phyloP scores from a whole-genome alignment of 345 rosid species.

The Reutealis trisperma region DNA sequence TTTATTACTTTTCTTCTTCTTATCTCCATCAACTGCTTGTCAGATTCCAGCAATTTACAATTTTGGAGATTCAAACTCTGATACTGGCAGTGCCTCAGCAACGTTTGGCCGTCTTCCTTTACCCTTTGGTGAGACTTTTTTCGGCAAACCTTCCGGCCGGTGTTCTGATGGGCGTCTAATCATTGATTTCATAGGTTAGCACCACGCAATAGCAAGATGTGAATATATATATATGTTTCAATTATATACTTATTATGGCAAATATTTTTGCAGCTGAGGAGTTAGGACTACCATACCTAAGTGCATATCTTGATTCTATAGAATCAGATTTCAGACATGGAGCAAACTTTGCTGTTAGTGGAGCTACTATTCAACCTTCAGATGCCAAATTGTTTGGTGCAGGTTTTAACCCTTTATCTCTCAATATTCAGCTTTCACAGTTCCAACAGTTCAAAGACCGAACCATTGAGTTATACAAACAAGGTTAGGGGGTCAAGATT shows the following conservation, averaged over 20 bases:
- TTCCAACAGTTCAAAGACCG: slow-evolving; percentile 5
- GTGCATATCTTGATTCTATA: slow-evolving; percentile 58
- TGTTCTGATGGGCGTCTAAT: slow-evolving; percentile 61
- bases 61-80: slow-evolving; percentile 55
- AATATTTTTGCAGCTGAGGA: slow-evolving; percentile 36
- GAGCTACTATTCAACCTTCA: slow-evolving; percentile 58
- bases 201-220: no score
- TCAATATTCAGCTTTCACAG: slow-evolving; percentile 52
- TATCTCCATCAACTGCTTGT: no score
- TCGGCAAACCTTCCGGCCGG: slow-evolving; percentile 57
- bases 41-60: slow-evolving; percentile 45
- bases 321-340: slow-evolving; percentile 76
- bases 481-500: no score
- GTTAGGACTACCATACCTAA: slow-evolving; percentile 50
- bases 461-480: background rate
- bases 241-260: no score
- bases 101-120: slow-evolving; percentile 56
- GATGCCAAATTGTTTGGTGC: slow-evolving; percentile 33
- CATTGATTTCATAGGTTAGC: slow-evolving; percentile 58
- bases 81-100: slow-evolving; percentile 61
- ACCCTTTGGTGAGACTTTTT: slow-evolving; percentile 58
- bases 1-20: background rate
- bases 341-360: slow-evolving; percentile 77
- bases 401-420: slow-evolving; percentile 29
- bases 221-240: no score